Evolutionary conservation across 2,329 filamentous ascomycete genomes (phyloP).

Genomic region (Colletotrichum ledebouriae): DNA sequence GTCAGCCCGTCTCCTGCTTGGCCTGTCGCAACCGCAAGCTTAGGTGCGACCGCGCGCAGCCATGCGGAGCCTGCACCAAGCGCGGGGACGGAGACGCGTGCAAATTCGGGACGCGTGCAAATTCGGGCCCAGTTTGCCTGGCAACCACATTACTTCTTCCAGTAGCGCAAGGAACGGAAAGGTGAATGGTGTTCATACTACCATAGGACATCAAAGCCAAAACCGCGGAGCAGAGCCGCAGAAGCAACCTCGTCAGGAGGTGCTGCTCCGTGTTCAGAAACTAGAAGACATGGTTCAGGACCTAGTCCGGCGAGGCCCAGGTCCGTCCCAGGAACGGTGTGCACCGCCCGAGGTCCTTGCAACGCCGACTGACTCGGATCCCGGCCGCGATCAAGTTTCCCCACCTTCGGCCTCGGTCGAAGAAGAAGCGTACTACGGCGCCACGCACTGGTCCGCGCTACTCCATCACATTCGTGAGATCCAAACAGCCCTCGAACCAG

Average conservation of each 20-base stretch:
- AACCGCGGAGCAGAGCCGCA: neutral
- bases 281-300: slow-evolving; percentile 58
- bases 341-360: neutral
- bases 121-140: slow-evolving; percentile 46
- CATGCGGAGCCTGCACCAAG: slow-evolving; percentile 57
- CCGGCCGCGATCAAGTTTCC: neutral
- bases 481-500: slow-evolving; percentile 51
- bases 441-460: slow-evolving; percentile 58
- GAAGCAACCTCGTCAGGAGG: slow-evolving; percentile 49
- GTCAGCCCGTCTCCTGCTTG: slow-evolving; percentile 58
- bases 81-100: slow-evolving; percentile 53
- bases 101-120: slow-evolving; percentile 51
- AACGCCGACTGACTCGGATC: slow-evolving; percentile 31
- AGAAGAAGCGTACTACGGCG: slow-evolving; percentile 50
- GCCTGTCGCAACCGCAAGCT: slow-evolving; percentile 59
- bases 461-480: slow-evolving; percentile 59
- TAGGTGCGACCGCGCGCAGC: slow-evolving; percentile 57
- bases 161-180: neutral
- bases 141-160: neutral
- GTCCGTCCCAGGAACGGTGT: neutral
- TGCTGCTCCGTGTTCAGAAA: slow-evolving; percentile 55
- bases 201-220: slow-evolving; percentile 3
- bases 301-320: slow-evolving; percentile 45
- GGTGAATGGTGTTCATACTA: slow-evolving; percentile 40
- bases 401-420: slow-evolving; percentile 12